phyloP scores from a whole-genome alignment of 331 rosid genomes.

The Erythrophleum ivorense region DNA sequence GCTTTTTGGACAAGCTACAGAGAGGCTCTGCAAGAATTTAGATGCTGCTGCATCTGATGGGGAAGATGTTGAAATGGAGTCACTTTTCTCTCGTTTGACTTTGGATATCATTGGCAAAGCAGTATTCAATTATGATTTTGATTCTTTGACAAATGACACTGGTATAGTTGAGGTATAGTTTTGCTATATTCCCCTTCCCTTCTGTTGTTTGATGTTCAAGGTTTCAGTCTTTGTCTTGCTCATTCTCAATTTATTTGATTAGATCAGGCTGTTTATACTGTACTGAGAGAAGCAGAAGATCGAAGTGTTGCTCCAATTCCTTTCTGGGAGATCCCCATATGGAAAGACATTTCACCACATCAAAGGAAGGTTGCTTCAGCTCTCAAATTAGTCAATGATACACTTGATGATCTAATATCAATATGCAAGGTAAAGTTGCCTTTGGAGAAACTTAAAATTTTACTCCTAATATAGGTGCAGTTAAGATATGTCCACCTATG shows the following conservation, averaged over 20 bases:
- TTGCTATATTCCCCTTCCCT: constrained; percentile 40
- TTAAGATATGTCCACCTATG: constrained; percentile 12
- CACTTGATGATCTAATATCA: constrained; percentile 78
- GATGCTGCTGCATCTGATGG: constrained; percentile 86
- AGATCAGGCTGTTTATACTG: constrained; percentile 92
- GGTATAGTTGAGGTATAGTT: constrained; percentile 87
- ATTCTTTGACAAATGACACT: constrained; percentile 84
- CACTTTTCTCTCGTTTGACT: constrained; percentile 94
- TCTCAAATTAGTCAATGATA: constrained; percentile 80
- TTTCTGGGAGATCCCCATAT: constrained; percentile 90
- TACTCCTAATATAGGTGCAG: constrained; percentile 23
- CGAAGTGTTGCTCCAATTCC: constrained; percentile 93
- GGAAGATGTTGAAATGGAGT: constrained; percentile 96
- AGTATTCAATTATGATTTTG: constrained; percentile 94
- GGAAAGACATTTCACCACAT: constrained; percentile 97
- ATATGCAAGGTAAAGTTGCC: constrained; percentile 83
- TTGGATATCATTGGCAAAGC: constrained; percentile 95
- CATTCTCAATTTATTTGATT: constrained; percentile 44
- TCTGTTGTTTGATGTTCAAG: constrained; percentile 20
- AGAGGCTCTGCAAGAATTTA: constrained; percentile 89
- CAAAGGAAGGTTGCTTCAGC: constrained; percentile 84
- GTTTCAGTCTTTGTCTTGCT: constrained; percentile 34
- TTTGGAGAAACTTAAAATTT: constrained; percentile 19
- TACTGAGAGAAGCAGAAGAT: constrained; percentile 96
- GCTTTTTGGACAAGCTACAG: constrained; percentile 95